Evolutionary conservation across 768 basidiomycete species (phyloP).

Genomic region (Suillus paluster): DNA sequence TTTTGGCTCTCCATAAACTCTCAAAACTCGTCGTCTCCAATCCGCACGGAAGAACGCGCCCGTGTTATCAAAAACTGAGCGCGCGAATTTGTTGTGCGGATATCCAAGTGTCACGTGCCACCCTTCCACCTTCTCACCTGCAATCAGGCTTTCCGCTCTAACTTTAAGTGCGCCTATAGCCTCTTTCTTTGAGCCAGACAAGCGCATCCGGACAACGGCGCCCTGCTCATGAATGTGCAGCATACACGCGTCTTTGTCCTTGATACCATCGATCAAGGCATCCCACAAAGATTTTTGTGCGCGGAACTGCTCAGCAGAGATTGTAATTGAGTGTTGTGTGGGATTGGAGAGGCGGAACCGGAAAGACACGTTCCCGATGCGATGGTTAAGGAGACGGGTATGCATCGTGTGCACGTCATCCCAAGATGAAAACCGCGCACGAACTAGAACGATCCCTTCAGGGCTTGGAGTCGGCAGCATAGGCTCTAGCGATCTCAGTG

Average conservation of each 20-base stretch:
- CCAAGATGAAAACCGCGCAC: constrained; percentile 53
- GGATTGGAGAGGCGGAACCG: constrained; percentile 51
- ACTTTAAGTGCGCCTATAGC: constrained; percentile 62
- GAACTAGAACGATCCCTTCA: constrained; percentile 40
- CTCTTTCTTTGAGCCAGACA: constrained; percentile 57
- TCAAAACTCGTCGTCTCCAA: constrained; percentile 47
- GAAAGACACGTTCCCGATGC: constrained; percentile 35
- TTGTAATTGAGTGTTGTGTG: constrained; percentile 52
- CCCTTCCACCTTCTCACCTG: constrained; percentile 51
- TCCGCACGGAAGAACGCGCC: constrained; percentile 51
- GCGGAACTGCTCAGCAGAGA: constrained; percentile 52
- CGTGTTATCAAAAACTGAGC: constrained; percentile 37
- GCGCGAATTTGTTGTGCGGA: constrained; percentile 37
- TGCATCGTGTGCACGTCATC: constrained; percentile 49
- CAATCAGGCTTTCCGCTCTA: constrained; percentile 56
- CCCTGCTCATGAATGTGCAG: constrained; percentile 34
- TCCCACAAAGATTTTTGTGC: constrained; percentile 58
- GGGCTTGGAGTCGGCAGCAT: constrained; percentile 18
- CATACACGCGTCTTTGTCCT: constrained; percentile 41
- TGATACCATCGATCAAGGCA: constrained; percentile 39
- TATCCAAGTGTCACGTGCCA: constrained; percentile 54
- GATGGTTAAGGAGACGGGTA: constrained; percentile 38
- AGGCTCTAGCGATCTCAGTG: constrained; percentile 31
- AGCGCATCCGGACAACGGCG: constrained; percentile 41
- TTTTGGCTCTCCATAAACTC: constrained; percentile 47